These are phyloP conservation scores for Tolypocladium sp. DNA, from an alignment of 2,329 filamentous ascomycete genomes.

Conservation along the genomic window DNA sequence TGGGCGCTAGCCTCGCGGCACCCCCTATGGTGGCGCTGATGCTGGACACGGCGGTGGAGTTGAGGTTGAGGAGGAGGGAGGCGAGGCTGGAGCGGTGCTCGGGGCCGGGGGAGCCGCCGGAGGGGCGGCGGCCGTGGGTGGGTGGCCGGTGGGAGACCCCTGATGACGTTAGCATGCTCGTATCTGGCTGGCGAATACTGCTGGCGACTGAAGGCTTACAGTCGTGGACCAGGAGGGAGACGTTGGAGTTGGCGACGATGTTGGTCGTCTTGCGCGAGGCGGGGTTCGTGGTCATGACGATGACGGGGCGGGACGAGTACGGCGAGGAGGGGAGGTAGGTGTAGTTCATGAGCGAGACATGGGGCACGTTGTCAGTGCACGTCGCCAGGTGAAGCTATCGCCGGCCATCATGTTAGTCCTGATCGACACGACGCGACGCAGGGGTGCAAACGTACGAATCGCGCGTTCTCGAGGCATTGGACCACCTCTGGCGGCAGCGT, in stretches of 20 bases:
- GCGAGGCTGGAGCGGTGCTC: slow-evolving; percentile 67
- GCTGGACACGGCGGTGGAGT: slow-evolving; percentile 75
- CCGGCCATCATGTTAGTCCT: neutral
- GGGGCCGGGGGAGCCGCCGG: slow-evolving; percentile 53
- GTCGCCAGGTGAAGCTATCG: slow-evolving; percentile 87
- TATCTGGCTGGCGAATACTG: neutral
- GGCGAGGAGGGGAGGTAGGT: slow-evolving; percentile 82
- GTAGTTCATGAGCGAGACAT: slow-evolving; percentile 98
- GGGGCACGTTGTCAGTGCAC: slow-evolving; percentile 70
- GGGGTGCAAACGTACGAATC: slow-evolving; percentile 59
- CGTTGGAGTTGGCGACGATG: slow-evolving; percentile 72
- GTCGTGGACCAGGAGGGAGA: slow-evolving; percentile 93
- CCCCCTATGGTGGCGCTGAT: slow-evolving; percentile 94
- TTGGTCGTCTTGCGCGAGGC: slow-evolving; percentile 75
- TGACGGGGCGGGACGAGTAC: slow-evolving; percentile 63
- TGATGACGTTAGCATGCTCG: slow-evolving; percentile 10
- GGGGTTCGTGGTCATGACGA: slow-evolving; percentile 87
- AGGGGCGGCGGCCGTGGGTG: slow-evolving; percentile 52
- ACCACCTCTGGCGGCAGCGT: slow-evolving; percentile 77
- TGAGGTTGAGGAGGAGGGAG: slow-evolving; percentile 78
- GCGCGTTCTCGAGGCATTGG: slow-evolving; percentile 85
- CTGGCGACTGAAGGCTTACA: slow-evolving; percentile 33
- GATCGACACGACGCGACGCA: slow-evolving; percentile 2
- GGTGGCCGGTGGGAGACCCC: slow-evolving; percentile 88
- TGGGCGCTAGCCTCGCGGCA: slow-evolving; percentile 62